Conservation (phyloP, 768 basidiomycete genomes). For the Crucibulum laeve region DNA sequence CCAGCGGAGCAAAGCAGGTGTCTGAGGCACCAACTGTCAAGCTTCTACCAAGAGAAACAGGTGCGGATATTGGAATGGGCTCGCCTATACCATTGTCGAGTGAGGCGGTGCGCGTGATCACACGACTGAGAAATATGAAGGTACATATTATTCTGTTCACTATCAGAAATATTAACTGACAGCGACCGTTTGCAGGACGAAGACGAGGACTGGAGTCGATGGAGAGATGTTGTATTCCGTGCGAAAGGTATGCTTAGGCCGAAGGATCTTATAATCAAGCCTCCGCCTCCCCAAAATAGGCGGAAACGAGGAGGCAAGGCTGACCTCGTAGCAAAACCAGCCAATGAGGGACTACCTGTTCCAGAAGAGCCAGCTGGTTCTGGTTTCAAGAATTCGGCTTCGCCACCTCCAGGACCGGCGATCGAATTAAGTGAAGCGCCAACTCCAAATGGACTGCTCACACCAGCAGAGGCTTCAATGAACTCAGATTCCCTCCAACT, state of each 20-base stretch:
- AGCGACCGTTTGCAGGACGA: constrained; percentile 52
- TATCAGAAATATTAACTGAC: not conserved
- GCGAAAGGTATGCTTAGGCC: constrained; percentile 61
- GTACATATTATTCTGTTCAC: constrained; percentile 28
- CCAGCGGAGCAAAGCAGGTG: constrained; percentile 8
- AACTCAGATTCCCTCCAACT: constrained; percentile 27
- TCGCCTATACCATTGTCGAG: constrained; percentile 77
- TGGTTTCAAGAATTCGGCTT: not conserved
- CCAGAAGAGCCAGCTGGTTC: constrained; percentile 4
- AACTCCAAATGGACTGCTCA: no score
- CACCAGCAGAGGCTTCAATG: not conserved
- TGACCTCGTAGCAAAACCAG: constrained; percentile 20
- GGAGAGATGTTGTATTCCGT: constrained; percentile 81
- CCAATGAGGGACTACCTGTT: not conserved
- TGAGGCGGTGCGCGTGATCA: constrained; percentile 78
- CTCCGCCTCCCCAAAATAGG: constrained; percentile 57
- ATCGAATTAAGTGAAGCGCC: not conserved
- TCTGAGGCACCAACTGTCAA: constrained; percentile 21
- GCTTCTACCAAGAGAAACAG: constrained; percentile 77
- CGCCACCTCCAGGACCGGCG: not conserved
- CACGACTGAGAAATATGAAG: constrained; percentile 77
- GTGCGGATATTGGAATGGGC: constrained; percentile 83
- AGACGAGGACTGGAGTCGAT: constrained; percentile 84
- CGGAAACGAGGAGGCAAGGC: constrained; percentile 57
- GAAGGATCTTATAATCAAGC: constrained; percentile 35